Evolutionary conservation across 1,284 basidiomycete species (phyloP), one percentile per base, ranked within the genome.

Genomic region (Boletus semigastroideus): DNA sequence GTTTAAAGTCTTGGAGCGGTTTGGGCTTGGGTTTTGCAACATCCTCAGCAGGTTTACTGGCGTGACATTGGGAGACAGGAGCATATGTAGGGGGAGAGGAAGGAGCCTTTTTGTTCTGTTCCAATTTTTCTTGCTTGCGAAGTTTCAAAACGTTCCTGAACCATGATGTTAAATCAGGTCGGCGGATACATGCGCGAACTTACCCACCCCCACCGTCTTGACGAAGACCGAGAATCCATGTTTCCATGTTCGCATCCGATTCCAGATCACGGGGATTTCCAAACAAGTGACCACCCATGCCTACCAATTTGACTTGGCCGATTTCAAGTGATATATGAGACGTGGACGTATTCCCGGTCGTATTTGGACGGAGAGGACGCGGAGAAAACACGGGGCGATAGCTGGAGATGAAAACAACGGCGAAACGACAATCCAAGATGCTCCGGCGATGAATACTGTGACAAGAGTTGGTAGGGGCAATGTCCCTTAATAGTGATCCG

Each of bases 191-290:
- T 49, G 46, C 37, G 11, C 20, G 10, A 55, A 70, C 75, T 64
- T 62, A 82, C 81, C 80, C 83, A 58, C 72, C 78, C 46, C 82
- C 80, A 25, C 81, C 82, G 41, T 74, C 72, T 48, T 76, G 61
- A 49, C 72, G 73, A 46, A 86, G 64, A 12, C 78, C 82, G 12
- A 73, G 59, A 16, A 74, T 64, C 83, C 84, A 86, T 45, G 67
- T 65, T 14, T 59, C 59, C 8, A 86, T 59, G 22, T 72, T 70
- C 4, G 57, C 42, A 46, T 79, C 60, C 2, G 54, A 62, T 31
- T 74, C 73, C 3, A 84, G 56, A 14, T 74, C 69, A 44, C 68
- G 65, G 0, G 84, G 83, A 27, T 64, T 67, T 0, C 78, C 80
- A 61, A 78, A 80, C 22, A 63, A 60, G 3, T 69, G 62, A 3